These are phyloP conservation scores for Microbotryum intermedium DNA, from an alignment of 1,284 basidiomycete genomes.

Conservation along the genomic window DNA sequence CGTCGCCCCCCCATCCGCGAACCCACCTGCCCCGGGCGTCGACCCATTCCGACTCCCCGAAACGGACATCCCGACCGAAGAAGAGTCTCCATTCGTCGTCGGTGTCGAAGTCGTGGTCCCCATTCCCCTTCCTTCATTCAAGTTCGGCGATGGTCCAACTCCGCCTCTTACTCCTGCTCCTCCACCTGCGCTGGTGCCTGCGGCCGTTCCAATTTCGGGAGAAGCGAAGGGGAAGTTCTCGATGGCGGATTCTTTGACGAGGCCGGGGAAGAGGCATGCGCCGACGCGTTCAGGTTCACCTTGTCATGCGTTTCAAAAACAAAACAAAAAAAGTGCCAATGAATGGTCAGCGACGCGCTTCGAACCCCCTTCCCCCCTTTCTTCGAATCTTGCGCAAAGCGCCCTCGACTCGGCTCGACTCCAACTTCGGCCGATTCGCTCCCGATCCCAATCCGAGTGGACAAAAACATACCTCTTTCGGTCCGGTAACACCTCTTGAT, in stretches of 20 bases:
- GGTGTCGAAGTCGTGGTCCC: constrained; percentile 34
- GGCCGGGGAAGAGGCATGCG: constrained; percentile 67
- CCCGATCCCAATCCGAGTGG: too few species aligned
- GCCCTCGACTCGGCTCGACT: too few species aligned
- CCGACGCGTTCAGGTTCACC: constrained; percentile 59
- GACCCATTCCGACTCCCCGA: not conserved
- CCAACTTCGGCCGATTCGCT: too few species aligned
- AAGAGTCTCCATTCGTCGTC: constrained; percentile 39
- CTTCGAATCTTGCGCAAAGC: too few species aligned
- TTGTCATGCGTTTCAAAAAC: too few species aligned
- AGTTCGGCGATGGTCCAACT: too few species aligned
- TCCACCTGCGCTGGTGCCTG: too few species aligned
- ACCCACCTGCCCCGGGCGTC: too few species aligned
- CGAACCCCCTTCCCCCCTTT: too few species aligned
- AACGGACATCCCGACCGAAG: constrained; percentile 30
- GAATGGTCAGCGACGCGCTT: not conserved
- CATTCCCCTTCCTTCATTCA: not conserved
- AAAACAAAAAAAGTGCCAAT: too few species aligned
- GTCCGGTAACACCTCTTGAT: constrained; percentile 64
- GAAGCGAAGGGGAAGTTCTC: constrained; percentile 16
- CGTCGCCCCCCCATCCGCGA: too few species aligned
- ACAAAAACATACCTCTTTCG: constrained; percentile 47
- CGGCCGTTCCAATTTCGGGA: not conserved
- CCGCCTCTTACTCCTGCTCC: too few species aligned
- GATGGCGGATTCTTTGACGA: constrained; percentile 56